Evolutionary conservation across 306 rosid genomes (phyloP), one percentile per base, ranked within the genome.

Genomic region (Pterocarpus macrocarpus): DNA sequence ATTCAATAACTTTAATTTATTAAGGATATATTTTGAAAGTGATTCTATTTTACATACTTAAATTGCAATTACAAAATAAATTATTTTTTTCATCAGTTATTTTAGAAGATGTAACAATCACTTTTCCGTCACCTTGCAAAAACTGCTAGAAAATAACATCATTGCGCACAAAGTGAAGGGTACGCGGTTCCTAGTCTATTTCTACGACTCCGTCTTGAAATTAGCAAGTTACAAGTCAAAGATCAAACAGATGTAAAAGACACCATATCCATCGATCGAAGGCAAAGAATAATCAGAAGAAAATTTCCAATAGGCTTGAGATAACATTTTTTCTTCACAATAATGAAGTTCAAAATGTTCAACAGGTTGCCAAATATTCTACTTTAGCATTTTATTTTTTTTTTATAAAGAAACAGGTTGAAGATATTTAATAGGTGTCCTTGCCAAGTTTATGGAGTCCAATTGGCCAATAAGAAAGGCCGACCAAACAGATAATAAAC

Each of bases 81-180:
- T 22, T 22, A 22, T 22, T 22, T 22, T 22, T 22, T 22, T 22
- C 28, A 22, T 22, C 28, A 22, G 28, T 22, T 22, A 22, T 22
- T 47, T 47, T 11, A 47, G 10, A 9, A 47, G 53, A 47, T 11
- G 57, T 39, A 55, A 16, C 34, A 57, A 47, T 66, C n/a, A 8
- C 12, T 11, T 58, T 32, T 16, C 70, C 17, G 32, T 69, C 44
- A 8, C 32, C 79, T 57, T 75, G 58, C 59, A 80, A 80, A 36
- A 28, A 35, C 68, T 36, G 8, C 61, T 58, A 9, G 79, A 80
- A 73, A 80, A 64, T 30, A 68, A 80, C 74, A 43, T 2, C 14
- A 13, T 50, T 39, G 43, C 2, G 34, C 8, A 30, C 45, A 56
- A 58, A 69, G 61, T 69, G 61, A 69, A 57, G 59, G 76, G 75